phyloP scores from a whole-genome alignment of 2,329 filamentous ascomycete genomes.

The Venturia effusa region DNA sequence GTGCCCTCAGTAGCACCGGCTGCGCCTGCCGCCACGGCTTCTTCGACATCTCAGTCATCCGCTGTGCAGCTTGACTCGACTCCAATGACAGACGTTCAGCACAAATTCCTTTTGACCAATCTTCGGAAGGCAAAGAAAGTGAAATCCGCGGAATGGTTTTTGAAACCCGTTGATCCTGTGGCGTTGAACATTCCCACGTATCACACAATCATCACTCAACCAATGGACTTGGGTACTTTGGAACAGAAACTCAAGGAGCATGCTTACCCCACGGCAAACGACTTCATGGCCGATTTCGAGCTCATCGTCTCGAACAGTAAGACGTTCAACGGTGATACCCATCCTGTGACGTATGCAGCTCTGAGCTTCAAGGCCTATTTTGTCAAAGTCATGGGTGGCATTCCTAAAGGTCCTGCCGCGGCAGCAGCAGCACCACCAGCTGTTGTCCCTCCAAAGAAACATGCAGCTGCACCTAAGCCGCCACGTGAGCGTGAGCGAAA shows the following conservation, averaged over 20 bases:
- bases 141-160: constrained; percentile 66
- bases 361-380: constrained; percentile 50
- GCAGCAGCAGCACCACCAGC: constrained; percentile 12
- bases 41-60: background rate
- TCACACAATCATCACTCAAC: constrained; percentile 59
- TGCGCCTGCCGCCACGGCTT: no score
- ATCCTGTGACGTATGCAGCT: constrained; percentile 61
- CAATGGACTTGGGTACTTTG: constrained; percentile 77
- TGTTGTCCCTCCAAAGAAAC: constrained; percentile 19
- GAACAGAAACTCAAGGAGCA: constrained; percentile 67
- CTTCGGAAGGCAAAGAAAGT: constrained; percentile 76
- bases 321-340: constrained; percentile 70
- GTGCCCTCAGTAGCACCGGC: no score
- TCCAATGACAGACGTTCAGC: constrained; percentile 48
- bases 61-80: constrained; percentile 21
- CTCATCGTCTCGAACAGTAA: constrained; percentile 69
- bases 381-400: constrained; percentile 47
- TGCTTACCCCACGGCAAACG: constrained; percentile 58
- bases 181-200: constrained; percentile 68
- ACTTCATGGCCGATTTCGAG: constrained; percentile 63
- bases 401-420: constrained; percentile 40
- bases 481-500: constrained; percentile 18
- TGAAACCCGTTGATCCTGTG: constrained; percentile 63
- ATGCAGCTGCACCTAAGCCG: constrained; percentile 23
- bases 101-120: constrained; percentile 52